Conservation (phyloP, 75 land plant species). For the Cunninghamia lanceolata region DNA sequence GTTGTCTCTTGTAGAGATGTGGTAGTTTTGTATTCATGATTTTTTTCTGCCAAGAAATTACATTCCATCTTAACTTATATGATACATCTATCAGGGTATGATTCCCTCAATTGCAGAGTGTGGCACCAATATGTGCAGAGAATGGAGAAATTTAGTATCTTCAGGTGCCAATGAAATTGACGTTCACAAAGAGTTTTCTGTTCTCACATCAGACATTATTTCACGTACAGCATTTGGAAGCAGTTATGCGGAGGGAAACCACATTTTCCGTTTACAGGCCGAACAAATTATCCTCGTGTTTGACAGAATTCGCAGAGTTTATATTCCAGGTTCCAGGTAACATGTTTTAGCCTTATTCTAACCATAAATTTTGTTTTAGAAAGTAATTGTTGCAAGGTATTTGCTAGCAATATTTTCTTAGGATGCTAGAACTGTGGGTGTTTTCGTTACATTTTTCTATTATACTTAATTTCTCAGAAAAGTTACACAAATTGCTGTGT, state of each 20-base stretch:
- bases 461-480: background rate
- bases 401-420: background rate
- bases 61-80: background rate
- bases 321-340: conserved; percentile 59
- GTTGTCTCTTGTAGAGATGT: background rate
- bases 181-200: conserved; percentile 14
- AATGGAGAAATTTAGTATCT: conserved; percentile 10
- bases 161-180: conserved; percentile 19
- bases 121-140: conserved; percentile 9
- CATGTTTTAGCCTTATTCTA: background rate
- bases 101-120: conserved; percentile 12
- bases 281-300: conserved; percentile 11
- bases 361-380: background rate
- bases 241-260: conserved; percentile 28
- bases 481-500: background rate
- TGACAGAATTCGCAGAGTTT: conserved; percentile 3
- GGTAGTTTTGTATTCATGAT: background rate
- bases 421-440: background rate
- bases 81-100: conserved; percentile 18
- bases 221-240: conserved; percentile 45
- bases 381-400: background rate
- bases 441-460: background rate
- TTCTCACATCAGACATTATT: conserved; percentile 29
- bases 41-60: background rate
- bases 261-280: conserved; percentile 22